Evolutionary conservation across 768 basidiomycete species (phyloP).

Genomic region (Amanita subjunquillea): DNA sequence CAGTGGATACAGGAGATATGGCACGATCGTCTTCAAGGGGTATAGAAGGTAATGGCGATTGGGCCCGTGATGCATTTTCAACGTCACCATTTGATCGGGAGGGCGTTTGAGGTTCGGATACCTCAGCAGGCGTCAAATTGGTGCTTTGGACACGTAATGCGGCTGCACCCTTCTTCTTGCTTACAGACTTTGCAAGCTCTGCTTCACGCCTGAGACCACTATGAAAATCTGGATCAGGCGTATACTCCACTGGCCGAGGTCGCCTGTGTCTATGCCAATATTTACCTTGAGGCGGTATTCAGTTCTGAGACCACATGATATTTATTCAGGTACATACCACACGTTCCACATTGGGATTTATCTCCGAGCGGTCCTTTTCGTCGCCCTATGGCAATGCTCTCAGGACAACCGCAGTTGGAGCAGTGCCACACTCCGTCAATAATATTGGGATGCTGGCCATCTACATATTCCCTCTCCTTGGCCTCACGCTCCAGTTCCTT

Average conservation of each 20-base stretch:
- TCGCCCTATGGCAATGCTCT: conserved; percentile 73
- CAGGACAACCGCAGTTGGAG: conserved; percentile 89
- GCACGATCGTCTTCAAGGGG: conserved; percentile 39
- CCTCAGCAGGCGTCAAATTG: conserved; percentile 26
- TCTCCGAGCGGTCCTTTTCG: conserved; percentile 86
- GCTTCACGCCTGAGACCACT: conserved; percentile 39
- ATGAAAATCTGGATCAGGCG: conserved; percentile 65
- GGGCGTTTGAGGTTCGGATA: conserved; percentile 47
- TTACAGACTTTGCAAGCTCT: conserved; percentile 39
- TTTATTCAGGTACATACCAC: conserved; percentile 78
- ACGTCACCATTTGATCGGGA: conserved; percentile 22
- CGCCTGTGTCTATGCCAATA: conserved; percentile 83
- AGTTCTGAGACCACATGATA: conserved; percentile 84
- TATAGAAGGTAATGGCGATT: conserved; percentile 13
- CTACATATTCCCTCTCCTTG: conserved; percentile 74
- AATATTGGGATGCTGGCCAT: conserved; percentile 73
- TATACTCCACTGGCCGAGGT: conserved; percentile 75
- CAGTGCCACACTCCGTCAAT: conserved; percentile 91
- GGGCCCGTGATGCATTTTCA: conserved; percentile 19
- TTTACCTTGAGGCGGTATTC: conserved; percentile 47
- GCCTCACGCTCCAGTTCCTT: conserved; percentile 76
- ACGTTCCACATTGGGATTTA: conserved; percentile 86
- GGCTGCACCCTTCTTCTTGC: conserved; percentile 50
- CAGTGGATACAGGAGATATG: conserved; percentile 60
- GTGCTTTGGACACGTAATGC: conserved; percentile 36